phyloP scores from a whole-genome alignment of 163 green algal genomes.

The Scenedesmus sp. region DNA sequence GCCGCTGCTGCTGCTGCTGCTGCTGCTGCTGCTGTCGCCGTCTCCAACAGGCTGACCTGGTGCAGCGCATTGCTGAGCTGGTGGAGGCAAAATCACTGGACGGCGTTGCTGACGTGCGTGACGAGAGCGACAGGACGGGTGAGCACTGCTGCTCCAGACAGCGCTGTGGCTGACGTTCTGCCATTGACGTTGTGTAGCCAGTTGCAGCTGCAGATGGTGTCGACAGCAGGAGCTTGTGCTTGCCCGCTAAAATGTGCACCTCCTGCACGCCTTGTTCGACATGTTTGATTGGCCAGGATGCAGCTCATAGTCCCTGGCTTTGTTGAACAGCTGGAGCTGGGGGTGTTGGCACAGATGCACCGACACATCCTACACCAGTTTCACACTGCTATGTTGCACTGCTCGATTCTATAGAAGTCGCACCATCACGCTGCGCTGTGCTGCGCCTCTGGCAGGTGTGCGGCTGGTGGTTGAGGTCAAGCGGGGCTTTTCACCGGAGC shows the following conservation, averaged over 20 bases:
- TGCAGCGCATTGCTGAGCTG: constrained; percentile 82
- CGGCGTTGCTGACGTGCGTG: constrained; percentile 91
- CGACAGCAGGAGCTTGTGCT: no score
- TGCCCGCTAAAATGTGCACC: no score
- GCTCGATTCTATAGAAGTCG: not conserved
- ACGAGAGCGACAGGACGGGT: constrained; percentile 92
- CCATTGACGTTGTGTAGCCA: not conserved
- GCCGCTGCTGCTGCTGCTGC: not conserved
- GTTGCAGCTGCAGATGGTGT: not conserved
- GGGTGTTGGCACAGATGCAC: not conserved
- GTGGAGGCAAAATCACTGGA: constrained; percentile 81
- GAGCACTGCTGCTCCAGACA: not conserved
- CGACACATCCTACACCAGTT: no score
- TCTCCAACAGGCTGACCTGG: constrained; percentile 63
- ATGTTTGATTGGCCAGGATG: no score
- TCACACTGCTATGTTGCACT: not conserved
- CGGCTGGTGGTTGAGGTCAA: constrained; percentile 94
- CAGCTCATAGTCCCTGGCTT: no score
- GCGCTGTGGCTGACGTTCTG: not conserved
- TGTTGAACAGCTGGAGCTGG: no score
- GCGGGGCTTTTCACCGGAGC: constrained; percentile 60
- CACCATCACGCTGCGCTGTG: not conserved
- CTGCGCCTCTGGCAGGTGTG: constrained; percentile 74
- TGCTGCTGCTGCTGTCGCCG: not conserved
- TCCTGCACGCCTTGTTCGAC: no score